Evolutionary conservation across 768 basidiomycete genomes (phyloP), one percentile per base, ranked within the genome.

Genomic region (Trametopsis cervina): DNA sequence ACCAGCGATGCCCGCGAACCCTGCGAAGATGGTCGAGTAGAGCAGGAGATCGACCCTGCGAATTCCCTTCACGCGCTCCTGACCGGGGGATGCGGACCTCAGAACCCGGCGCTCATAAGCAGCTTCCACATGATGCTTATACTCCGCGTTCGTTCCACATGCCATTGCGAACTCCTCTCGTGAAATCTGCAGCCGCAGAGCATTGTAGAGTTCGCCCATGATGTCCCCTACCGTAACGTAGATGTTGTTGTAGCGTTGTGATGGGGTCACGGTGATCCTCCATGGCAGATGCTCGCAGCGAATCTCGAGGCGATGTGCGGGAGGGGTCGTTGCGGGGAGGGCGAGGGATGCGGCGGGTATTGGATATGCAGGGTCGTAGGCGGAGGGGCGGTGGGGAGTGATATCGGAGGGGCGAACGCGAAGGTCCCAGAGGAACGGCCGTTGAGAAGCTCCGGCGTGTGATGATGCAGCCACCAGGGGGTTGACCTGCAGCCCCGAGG

Each of bases 1-100:
- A 23, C 48, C 7, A 13, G 54, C 56, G 38, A 54, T 15, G 15
- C 29, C 39, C 12, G 49, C 49, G 25, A 60, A 52, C 20, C 59
- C 59, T 20, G 40, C 38, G 51, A 60, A 60, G 37, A 46, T 40
- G 29, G 47, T 47, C n/a, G 35, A 13, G 20, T 50, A 68, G 42
- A 66, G 59, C 41, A 83, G 60, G 54, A 78, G 80, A 59, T 83
- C 80, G 0, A 82, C 69, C 42, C 77, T 62, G 59, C 74, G 78
- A 17, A 81, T 54, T 0, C 76, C 77, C 56, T 74, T 74, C 10
- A 54, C 54, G 51, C 67, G 64, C 60, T 80, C 78, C 22, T 59
- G 55, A 25, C 65, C 67, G 57, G 1, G 59, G 47, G 11, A 70
- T 64, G 0, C 52, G 37, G 12, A 70, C 61, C 11, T 63, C 27